phyloP scores from a whole-genome alignment of 2,329 filamentous ascomycete species.

The Colletotrichum sp. region DNA sequence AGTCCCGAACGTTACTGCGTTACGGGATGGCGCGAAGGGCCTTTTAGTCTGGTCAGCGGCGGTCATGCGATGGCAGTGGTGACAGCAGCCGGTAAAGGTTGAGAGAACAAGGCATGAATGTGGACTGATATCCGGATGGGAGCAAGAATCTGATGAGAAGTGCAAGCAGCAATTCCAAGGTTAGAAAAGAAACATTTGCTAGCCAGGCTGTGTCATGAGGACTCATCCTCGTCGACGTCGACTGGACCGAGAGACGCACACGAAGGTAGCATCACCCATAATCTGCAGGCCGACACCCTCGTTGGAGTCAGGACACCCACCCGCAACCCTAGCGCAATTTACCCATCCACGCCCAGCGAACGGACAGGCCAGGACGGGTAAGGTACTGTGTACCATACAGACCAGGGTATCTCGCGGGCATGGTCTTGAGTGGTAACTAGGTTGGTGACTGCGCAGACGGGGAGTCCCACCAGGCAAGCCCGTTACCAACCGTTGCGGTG shows the following conservation, averaged over 20 bases:
- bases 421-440: neutral
- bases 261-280: neutral
- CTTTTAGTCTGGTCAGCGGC: neutral
- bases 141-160: neutral
- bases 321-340: constrained; percentile 17
- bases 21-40: neutral
- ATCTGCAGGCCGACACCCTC: constrained; percentile 11
- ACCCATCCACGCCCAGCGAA: constrained; percentile 12
- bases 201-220: neutral
- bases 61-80: neutral
- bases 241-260: neutral
- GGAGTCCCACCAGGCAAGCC: constrained; percentile 17
- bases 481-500: neutral
- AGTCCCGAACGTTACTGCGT: constrained; percentile 1
- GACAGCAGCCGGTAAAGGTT: neutral
- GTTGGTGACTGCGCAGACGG: neutral
- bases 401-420: neutral
- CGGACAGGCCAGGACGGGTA: neutral
- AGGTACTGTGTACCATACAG: neutral
- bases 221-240: neutral
- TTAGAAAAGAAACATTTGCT: neutral
- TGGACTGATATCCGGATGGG: neutral
- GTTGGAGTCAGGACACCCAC: constrained; percentile 18
- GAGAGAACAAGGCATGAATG: neutral
- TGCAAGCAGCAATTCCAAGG: neutral